Evolutionary conservation across 2,329 filamentous ascomycete genomes (phyloP).

Genomic region (Chaetoscypha palmicola): DNA sequence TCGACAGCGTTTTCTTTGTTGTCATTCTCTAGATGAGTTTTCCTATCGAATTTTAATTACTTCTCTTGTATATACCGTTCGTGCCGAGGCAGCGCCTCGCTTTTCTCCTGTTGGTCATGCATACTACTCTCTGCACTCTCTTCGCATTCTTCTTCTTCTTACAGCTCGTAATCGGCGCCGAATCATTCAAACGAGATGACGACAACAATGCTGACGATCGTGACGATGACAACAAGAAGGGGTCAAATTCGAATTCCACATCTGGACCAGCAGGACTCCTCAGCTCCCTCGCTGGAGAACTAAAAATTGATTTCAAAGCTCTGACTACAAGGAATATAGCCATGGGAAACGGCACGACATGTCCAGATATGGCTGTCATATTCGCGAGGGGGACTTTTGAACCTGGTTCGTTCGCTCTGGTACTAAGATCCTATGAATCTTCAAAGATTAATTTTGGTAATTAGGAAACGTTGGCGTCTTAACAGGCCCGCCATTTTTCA

Average conservation of each 20-base stretch:
- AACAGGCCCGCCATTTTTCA: slow-evolving; percentile 25
- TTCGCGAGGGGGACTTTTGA: slow-evolving; percentile 25
- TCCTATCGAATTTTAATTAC: too few species aligned
- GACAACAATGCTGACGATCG: too few species aligned
- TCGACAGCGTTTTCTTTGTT: too few species aligned
- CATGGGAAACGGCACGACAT: slow-evolving; percentile 15
- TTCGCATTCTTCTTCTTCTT: too few species aligned
- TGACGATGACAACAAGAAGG: neutral
- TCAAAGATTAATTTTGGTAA: neutral
- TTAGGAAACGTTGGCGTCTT: slow-evolving; percentile 26
- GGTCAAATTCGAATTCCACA: neutral
- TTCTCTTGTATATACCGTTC: too few species aligned
- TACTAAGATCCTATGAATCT: too few species aligned
- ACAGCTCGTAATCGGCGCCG: too few species aligned
- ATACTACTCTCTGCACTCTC: too few species aligned
- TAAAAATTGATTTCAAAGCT: neutral
- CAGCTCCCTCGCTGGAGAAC: neutral
- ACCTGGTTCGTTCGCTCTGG: slow-evolving; percentile 21
- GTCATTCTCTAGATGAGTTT: too few species aligned
- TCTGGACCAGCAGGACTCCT: neutral
- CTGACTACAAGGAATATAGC: neutral
- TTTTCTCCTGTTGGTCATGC: too few species aligned
- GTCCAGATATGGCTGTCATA: slow-evolving; percentile 24
- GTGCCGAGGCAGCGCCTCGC: too few species aligned
- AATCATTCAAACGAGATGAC: too few species aligned